These are phyloP conservation scores for Clitoria ternatea DNA, from an alignment of 306 rosid genomes.

Conservation along the genomic window DNA sequence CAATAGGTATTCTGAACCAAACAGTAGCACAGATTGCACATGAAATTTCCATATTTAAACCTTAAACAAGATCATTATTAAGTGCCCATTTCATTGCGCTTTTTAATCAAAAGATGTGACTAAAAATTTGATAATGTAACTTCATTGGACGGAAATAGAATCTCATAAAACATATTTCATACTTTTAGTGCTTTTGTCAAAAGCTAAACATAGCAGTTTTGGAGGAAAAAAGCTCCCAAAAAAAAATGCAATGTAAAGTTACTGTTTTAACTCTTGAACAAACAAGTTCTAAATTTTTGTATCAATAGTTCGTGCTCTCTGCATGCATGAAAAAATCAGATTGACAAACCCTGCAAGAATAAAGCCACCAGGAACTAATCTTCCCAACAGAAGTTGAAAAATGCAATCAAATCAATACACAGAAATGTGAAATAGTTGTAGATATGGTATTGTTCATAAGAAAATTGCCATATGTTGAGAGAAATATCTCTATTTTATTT, in stretches of 20 bases:
- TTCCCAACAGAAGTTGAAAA: background rate
- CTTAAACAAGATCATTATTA: background rate
- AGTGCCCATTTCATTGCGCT: no score
- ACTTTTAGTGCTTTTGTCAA: background rate
- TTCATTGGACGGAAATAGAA: no score
- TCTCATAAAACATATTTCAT: no score
- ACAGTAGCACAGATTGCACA: no score
- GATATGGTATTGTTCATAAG: background rate
- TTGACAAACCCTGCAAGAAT: background rate
- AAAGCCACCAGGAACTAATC: background rate
- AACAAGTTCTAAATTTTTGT: no score
- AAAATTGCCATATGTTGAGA: no score
- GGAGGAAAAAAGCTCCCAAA: background rate
- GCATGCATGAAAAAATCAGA: background rate
- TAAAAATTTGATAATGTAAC: no score
- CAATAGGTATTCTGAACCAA: no score
- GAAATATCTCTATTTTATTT: no score
- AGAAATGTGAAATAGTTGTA: background rate
- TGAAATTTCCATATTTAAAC: background rate
- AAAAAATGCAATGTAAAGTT: no score
- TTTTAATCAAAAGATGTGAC: no score
- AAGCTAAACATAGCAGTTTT: background rate
- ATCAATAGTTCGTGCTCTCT: background rate
- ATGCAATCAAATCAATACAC: background rate
- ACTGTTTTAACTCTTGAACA: no score